Evolutionary conservation across 2,329 filamentous ascomycete genomes (phyloP), one percentile per base, ranked within the genome.

Genomic region (Microcera coccophila): DNA sequence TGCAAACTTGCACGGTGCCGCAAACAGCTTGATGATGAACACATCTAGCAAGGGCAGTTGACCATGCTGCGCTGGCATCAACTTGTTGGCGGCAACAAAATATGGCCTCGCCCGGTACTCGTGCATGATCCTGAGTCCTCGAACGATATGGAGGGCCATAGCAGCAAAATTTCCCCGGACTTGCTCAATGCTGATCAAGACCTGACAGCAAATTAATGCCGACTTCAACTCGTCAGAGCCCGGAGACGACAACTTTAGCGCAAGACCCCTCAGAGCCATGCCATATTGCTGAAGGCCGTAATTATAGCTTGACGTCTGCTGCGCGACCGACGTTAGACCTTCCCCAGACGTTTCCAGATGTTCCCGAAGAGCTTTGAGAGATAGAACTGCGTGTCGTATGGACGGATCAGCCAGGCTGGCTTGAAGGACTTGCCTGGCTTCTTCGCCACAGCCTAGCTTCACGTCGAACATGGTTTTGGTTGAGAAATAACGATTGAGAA

Each of bases 141-240:
- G 65, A 50, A 70, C 59, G 17, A 72, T 64, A 41, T 73, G 70
- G 34, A 67, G 65, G 31, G 59, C 63, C 67, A 72, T 69, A 28
- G 67, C 62, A 45, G 57, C 44, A 28, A 64, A 70, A 41, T 72
- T 69, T 4, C 57, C 54, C 21, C 59, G 59, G 39, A 67, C 62
- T 57, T 73, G 68, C 50, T 73, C 70, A 42, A 73, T 71, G 50
- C 70, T 72, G 50, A 73, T 71, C 48, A 73, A 65, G 31, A 72
- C 53, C 48, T 72, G 68, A 51, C 71, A 74, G 58, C 70, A 74
- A 44, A 72, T 59, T 24, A 73, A 55, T 40, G 68, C 64, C 18
- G 67, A 68, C 44, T 58, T 67, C 22, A 70, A 49, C 4, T 44
- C 44, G 8, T 55, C 49, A 9, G 58, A 52, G 44, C 53, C 45